Percentiles rank a stretch among this genome's conserved stretches.
Conservation (phyloP, 177 flowering plant genomes). For the Vitis hybrid region DNA sequence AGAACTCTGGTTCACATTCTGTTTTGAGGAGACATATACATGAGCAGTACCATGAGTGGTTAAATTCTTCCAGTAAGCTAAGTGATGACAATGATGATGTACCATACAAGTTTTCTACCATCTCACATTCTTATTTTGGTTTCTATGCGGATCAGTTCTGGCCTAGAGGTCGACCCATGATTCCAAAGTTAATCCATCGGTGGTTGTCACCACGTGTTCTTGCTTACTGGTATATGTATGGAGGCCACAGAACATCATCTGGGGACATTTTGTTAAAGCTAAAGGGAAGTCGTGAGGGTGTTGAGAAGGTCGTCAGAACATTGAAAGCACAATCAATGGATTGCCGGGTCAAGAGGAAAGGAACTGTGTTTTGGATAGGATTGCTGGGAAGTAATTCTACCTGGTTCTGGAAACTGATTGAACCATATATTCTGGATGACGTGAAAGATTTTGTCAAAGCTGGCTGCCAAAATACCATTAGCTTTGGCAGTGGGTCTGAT, state of each 20-base stretch:
- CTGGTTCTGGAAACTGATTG: conserved; percentile 73
- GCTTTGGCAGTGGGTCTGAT: conserved; percentile 41
- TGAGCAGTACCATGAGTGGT: conserved; percentile 71
- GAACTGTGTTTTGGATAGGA: conserved; percentile 81
- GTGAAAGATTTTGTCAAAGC: conserved; percentile 40
- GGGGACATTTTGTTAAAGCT: conserved; percentile 82
- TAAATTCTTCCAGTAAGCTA: conserved; percentile 35
- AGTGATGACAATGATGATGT: conserved; percentile 42
- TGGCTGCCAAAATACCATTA: conserved; percentile 24
- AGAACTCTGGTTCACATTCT: conserved; percentile 39
- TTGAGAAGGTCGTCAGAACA: conserved; percentile 50
- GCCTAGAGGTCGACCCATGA: conserved; percentile 45
- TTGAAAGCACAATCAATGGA: conserved; percentile 63
- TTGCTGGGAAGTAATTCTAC: conserved; percentile 60
- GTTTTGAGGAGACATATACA: conserved; percentile 59
- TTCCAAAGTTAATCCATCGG: conserved; percentile 84
- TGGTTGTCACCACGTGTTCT: conserved; percentile 90
- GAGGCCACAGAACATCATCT: conserved; percentile 69
- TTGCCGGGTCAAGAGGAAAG: conserved; percentile 74
- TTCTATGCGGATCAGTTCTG: conserved; percentile 88
- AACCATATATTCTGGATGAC: conserved; percentile 66
- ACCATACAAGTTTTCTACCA: conserved; percentile 52
- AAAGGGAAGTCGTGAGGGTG: conserved; percentile 60
- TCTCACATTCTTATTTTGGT: conserved; percentile 63
- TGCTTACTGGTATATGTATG: conserved; percentile 96